phyloP scores from a whole-genome alignment of 2,329 filamentous ascomycete genomes.

The Stemphylium vesicarium region DNA sequence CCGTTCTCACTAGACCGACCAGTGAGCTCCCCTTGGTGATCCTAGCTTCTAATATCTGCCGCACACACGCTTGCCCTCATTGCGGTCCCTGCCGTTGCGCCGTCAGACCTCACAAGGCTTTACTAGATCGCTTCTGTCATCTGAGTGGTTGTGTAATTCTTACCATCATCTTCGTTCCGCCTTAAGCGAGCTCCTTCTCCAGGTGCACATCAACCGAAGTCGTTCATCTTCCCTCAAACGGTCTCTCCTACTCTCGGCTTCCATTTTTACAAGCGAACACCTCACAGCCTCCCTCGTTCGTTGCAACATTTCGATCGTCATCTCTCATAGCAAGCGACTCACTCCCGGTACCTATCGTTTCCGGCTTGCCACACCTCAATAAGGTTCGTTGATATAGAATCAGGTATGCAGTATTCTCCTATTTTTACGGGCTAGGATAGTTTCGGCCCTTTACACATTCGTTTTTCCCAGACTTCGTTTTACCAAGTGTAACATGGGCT shows the following conservation, averaged over 20 bases:
- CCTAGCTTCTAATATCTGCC: constrained; percentile 30
- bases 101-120: constrained; percentile 43
- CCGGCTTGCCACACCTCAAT: constrained; percentile 42
- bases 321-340: constrained; percentile 28
- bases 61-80: constrained; percentile 35
- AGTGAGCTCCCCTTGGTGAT: constrained; percentile 29
- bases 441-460: constrained; percentile 25
- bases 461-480: constrained; percentile 24
- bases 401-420: constrained; percentile 42
- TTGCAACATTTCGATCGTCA: constrained; percentile 39
- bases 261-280: constrained; percentile 46
- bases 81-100: constrained; percentile 37
- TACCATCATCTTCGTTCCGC: constrained; percentile 47
- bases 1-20: constrained; percentile 31
- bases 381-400: constrained; percentile 40
- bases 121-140: constrained; percentile 32
- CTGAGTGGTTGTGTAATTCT: constrained; percentile 45
- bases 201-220: constrained; percentile 37
- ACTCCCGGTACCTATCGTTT: constrained; percentile 35
- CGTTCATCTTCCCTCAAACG: constrained; percentile 45
- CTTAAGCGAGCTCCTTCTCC: constrained; percentile 46
- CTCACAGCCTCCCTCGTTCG: constrained; percentile 37
- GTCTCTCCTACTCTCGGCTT: constrained; percentile 35
- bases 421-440: constrained; percentile 10
- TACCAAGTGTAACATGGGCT: constrained; percentile 43